phyloP scores from a whole-genome alignment of 345 rosid genomes.

The Alliaria petiolata region DNA sequence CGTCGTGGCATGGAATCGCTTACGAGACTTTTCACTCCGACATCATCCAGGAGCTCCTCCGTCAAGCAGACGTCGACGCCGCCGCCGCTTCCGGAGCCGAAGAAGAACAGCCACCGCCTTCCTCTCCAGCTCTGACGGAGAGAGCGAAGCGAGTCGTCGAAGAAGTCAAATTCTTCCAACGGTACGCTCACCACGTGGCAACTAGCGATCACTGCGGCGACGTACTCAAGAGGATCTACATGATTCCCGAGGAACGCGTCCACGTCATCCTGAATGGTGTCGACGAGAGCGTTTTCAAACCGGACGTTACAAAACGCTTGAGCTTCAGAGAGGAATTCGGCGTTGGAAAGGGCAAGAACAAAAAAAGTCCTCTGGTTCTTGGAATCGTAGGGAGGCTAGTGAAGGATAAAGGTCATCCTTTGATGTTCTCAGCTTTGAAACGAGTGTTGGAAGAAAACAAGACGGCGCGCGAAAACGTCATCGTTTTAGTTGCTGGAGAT shows the following conservation, averaged over 20 bases:
- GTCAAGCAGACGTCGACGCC: conserved; percentile 28
- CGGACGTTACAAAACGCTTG: conserved; percentile 46
- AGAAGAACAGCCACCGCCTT: conserved; percentile 46
- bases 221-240: conserved; percentile 76
- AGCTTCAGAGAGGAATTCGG: conserved; percentile 53
- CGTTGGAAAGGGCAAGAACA: conserved; percentile 34
- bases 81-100: neutral
- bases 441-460: conserved; percentile 54
- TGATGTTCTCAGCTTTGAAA: conserved; percentile 72
- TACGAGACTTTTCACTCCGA: conserved; percentile 89
- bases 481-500: conserved; percentile 80
- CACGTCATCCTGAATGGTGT: conserved; percentile 88
- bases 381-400: conserved; percentile 94
- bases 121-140: conserved; percentile 47
- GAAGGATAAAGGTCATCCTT: conserved; percentile 81
- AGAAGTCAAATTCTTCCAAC: conserved; percentile 84
- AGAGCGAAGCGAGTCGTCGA: conserved; percentile 61
- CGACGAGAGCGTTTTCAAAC: conserved; percentile 61
- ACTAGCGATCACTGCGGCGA: conserved; percentile 95
- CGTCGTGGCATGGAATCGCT: conserved; percentile 90
- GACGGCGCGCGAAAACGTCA: conserved; percentile 39
- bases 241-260: conserved; percentile 91
- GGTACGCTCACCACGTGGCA: conserved; percentile 82
- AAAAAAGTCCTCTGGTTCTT: conserved; percentile 36
- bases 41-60: conserved; percentile 75